Conservation (phyloP, 371 early-diverging fungal genomes). For the Coemansia sp. region DNA sequence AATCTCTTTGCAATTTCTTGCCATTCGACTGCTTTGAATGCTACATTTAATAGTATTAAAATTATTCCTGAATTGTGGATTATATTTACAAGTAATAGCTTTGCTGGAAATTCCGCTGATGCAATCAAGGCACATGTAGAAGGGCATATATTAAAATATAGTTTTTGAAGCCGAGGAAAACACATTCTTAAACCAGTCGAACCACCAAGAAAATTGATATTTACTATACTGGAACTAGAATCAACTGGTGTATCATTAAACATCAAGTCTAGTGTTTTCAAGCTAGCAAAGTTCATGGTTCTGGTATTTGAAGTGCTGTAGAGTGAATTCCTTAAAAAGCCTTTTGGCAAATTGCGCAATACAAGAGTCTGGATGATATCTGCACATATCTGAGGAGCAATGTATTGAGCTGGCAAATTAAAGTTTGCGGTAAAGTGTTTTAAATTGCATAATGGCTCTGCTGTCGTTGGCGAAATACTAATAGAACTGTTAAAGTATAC, state of each 20-base stretch:
- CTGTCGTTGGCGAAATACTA: not conserved
- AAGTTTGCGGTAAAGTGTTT: not conserved
- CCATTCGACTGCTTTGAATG: not conserved
- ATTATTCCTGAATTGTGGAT: not conserved
- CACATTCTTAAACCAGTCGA: not conserved
- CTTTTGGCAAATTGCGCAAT: not conserved
- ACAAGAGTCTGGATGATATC: not conserved
- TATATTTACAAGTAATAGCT: not conserved
- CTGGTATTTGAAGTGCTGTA: not conserved
- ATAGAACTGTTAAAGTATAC: not conserved
- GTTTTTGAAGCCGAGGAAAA: not conserved
- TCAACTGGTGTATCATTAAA: not conserved
- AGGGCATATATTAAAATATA: not conserved
- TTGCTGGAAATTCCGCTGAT: not conserved
- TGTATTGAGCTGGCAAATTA: not conserved
- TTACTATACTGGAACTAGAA: not conserved
- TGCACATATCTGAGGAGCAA: not conserved
- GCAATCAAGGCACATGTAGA: not conserved
- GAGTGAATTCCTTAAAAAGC: not conserved
- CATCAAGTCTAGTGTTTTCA: not conserved
- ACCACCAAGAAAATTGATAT: no score
- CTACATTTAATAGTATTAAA: not conserved
- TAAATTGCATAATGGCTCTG: not conserved
- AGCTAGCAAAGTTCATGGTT: not conserved
- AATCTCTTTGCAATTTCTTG: not conserved